phyloP scores from a whole-genome alignment of 1,139 yeast species.

The Saccharomyces hybrid region DNA sequence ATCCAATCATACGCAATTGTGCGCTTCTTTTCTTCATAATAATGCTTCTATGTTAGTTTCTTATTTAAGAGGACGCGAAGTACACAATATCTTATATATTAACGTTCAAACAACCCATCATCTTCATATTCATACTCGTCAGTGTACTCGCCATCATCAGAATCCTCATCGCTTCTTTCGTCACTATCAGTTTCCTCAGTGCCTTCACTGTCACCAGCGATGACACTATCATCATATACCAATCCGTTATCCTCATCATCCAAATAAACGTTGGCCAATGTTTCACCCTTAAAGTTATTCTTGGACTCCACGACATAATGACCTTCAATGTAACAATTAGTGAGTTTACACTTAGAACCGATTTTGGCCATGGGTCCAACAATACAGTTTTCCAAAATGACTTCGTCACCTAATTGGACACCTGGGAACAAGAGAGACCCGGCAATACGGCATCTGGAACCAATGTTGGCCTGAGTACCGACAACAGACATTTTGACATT shows the following conservation, averaged over 20 bases:
- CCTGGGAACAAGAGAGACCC: constrained; percentile 76
- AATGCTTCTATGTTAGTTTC: not conserved
- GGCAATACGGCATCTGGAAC: constrained; percentile 78
- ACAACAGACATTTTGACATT: constrained; percentile 80
- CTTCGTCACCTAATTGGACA: constrained; percentile 73
- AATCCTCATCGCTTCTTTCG: constrained; percentile 31
- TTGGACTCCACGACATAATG: constrained; percentile 56
- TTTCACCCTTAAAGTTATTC: constrained; percentile 75
- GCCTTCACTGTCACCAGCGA: constrained; percentile 14
- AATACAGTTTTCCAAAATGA: constrained; percentile 74
- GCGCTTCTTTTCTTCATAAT: not conserved
- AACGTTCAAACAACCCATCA: constrained; percentile 43
- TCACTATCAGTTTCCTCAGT: constrained; percentile 19
- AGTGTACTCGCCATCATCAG: constrained; percentile 34
- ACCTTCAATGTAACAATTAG: constrained; percentile 81
- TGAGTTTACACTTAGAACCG: constrained; percentile 52
- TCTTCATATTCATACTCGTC: constrained; percentile 40
- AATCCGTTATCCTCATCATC: constrained; percentile 34
- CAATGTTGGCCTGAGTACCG: constrained; percentile 70
- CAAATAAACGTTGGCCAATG: constrained; percentile 57
- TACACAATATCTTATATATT: constrained; percentile 1
- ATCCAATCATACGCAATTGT: too few species aligned
- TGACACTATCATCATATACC: constrained; percentile 28
- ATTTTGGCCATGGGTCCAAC: constrained; percentile 64
- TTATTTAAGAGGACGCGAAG: not conserved